Conservation (phyloP, 1,139 yeast species). For the Meyerozyma sp. region DNA sequence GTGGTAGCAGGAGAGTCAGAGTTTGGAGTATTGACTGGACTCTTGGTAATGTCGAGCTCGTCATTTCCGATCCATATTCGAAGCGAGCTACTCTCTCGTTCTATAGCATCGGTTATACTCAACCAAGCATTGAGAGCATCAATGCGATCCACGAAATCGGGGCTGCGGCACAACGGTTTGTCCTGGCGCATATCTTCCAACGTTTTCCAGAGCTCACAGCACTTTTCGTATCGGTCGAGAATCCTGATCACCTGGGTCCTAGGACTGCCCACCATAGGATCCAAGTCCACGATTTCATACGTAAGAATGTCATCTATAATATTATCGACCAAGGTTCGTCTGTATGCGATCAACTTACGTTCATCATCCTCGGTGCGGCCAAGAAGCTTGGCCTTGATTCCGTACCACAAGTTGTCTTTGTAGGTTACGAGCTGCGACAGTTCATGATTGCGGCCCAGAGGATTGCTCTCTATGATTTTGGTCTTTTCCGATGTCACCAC, state of each 20-base stretch:
- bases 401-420: constrained; percentile 79
- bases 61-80: constrained; percentile 76
- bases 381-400: constrained; percentile 71
- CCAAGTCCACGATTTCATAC: constrained; percentile 49
- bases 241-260: constrained; percentile 50
- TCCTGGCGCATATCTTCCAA: constrained; percentile 72
- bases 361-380: constrained; percentile 84
- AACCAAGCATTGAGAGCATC: constrained; percentile 86
- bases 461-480: constrained; percentile 53
- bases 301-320: constrained; percentile 66
- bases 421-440: constrained; percentile 51
- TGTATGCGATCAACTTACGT: constrained; percentile 60
- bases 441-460: constrained; percentile 40
- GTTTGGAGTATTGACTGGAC: constrained; percentile 17
- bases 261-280: constrained; percentile 21
- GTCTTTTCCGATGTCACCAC: constrained; percentile 89
- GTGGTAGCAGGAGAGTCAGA: constrained; percentile 18
- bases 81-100: constrained; percentile 51
- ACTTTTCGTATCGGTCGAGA: constrained; percentile 58
- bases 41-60: constrained; percentile 56
- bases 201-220: constrained; percentile 79
- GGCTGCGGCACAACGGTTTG: constrained; percentile 65
- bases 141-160: constrained; percentile 59
- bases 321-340: constrained; percentile 70
- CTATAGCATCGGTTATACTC: constrained; percentile 67